Evolutionary conservation across 345 rosid species (phyloP), one percentile per base, ranked within the genome.

Genomic region (Viola odorata): DNA sequence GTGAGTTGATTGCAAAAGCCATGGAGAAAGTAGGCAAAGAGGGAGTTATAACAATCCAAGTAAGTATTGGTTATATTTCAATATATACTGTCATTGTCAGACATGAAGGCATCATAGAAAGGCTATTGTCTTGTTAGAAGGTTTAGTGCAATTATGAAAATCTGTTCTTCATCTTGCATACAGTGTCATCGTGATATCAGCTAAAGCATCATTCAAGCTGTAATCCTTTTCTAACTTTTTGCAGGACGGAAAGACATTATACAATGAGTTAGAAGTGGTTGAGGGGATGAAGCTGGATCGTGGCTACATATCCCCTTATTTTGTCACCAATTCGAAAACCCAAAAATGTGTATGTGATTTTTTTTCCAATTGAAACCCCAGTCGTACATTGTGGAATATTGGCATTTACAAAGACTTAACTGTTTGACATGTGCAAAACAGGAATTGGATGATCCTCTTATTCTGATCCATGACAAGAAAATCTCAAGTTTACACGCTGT

Each of bases 1-100:
- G 99, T 40, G 97, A 95, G 61, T 66, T 95, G 58, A 95, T 95
- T 55, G 99, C 99, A n/a, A 91, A 91, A 66, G 99, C 99, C 36
- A 95, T 95, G 94, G 99, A 95, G 73, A 91, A 88, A 69, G 99
- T 91, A 4, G 99, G 99, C 66, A 95, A 95, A 73, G 99, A 95
- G 78, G 99, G 99, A 70, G 99, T 95, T 8, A 95, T 95, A 66
- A 91, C 96, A 36, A 91, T 95, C 60, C 87, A 84, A 57, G 99
- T 95, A 69, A 81, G 88, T 71, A 7, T 41, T 17, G 48, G 32
- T 23, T 23, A 23, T 23, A 23, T 23, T 23, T 23, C 32, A 23
- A 23, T 23, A 0, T 23, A 23, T 23, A 23, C 32, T 23, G 32
- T 23, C 13, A 12, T 12, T 10, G n/a, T n/a, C n/a, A n/a, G n/a